Percentiles rank a stretch among this genome's conserved stretches.
These are phyloP conservation scores for Tulasnella sp. DNA, from an alignment of 768 basidiomycete genomes.

Conservation along the genomic window DNA sequence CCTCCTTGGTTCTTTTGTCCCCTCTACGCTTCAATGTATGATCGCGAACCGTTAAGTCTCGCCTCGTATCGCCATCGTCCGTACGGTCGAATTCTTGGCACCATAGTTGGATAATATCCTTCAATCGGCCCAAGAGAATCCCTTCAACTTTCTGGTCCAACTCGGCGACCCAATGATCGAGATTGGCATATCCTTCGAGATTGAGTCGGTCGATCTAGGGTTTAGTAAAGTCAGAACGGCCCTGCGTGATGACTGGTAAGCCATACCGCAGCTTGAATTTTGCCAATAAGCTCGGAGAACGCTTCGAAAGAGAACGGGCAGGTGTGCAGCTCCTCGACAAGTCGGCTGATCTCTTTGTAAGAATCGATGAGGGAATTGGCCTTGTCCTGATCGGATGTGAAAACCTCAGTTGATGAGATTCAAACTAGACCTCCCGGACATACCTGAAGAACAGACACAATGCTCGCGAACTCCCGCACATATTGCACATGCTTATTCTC, in stretches of 20 bases:
- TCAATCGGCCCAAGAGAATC: constrained; percentile 70
- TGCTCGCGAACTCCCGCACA: constrained; percentile 90
- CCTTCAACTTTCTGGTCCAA: constrained; percentile 74
- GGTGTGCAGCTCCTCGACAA: constrained; percentile 81
- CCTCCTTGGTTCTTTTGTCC: constrained; percentile 66
- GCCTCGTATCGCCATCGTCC: constrained; percentile 63
- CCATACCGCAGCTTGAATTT: constrained; percentile 79
- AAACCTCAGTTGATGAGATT: neutral
- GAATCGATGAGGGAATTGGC: constrained; percentile 90
- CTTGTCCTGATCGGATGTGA: constrained; percentile 61
- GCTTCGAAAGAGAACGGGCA: constrained; percentile 82
- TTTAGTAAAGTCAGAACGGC: neutral
- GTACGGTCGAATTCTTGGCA: constrained; percentile 77
- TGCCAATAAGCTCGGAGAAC: constrained; percentile 71
- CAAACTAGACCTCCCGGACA: neutral
- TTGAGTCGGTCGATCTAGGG: constrained; percentile 86
- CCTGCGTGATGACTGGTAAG: neutral
- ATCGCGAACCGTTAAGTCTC: constrained; percentile 54
- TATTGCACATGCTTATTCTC: constrained; percentile 91
- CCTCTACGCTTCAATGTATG: constrained; percentile 60
- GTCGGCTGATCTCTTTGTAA: constrained; percentile 77
- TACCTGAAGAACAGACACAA: constrained; percentile 87
- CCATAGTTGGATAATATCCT: constrained; percentile 79
- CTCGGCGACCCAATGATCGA: constrained; percentile 87
- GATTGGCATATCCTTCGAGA: constrained; percentile 90